These are phyloP conservation scores for Telfairia occidentalis DNA, from an alignment of 331 rosid species.

Conservation along the genomic window DNA sequence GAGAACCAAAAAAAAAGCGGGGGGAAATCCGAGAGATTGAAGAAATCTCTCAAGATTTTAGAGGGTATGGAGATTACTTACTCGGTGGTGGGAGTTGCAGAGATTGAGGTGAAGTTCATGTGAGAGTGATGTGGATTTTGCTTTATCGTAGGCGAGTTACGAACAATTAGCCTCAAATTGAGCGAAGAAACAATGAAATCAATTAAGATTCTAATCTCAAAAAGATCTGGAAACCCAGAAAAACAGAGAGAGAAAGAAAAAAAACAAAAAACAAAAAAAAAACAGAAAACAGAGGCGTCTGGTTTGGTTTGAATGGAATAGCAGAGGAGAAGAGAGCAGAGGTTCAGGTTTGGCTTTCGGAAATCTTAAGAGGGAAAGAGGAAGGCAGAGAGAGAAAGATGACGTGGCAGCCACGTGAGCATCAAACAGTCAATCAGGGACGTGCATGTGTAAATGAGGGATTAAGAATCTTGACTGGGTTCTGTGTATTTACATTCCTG, in stretches of 20 bases:
- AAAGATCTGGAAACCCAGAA: constrained; percentile 34
- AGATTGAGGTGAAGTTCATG: constrained; percentile 17
- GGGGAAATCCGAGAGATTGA: neutral
- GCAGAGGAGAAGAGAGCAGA: no score
- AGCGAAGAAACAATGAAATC: constrained; percentile 40
- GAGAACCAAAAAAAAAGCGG: no score
- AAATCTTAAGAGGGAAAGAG: constrained; percentile 27
- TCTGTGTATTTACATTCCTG: constrained; percentile 26
- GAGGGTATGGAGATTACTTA: neutral
- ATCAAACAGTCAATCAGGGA: constrained; percentile 31
- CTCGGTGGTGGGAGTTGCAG: neutral
- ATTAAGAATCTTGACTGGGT: constrained; percentile 29
- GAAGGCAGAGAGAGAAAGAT: neutral
- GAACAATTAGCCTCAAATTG: constrained; percentile 43
- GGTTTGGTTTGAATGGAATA: constrained; percentile 3
- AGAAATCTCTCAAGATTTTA: neutral
- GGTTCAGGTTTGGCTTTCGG: constrained; percentile 18
- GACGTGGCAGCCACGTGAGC: constrained; percentile 45
- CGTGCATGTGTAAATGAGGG: constrained; percentile 33
- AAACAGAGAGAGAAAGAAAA: neutral
- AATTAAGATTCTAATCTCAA: constrained; percentile 15
- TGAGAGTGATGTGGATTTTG: constrained; percentile 14
- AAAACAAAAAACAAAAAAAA: neutral
- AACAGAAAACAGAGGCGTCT: neutral
- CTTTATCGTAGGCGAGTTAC: constrained; percentile 27